phyloP scores from a whole-genome alignment of 2,329 filamentous ascomycete species.

The Aspergillus spinulosporus region DNA sequence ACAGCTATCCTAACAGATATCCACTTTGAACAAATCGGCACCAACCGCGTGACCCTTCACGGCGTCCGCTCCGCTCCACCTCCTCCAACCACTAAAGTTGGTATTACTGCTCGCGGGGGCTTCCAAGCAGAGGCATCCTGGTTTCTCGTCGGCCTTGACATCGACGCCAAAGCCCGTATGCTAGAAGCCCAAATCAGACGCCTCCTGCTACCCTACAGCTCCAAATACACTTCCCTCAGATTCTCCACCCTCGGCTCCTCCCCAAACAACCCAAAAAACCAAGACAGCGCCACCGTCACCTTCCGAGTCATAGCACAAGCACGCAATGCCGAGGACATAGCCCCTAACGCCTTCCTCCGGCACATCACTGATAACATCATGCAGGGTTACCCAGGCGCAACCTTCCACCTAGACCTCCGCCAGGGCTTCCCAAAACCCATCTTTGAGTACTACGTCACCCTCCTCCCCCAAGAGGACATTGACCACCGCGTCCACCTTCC shows the following conservation, averaged over 20 bases:
- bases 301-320: constrained; percentile 1
- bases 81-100: background rate
- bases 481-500: constrained; percentile 30
- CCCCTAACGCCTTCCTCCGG: background rate
- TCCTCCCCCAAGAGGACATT: too few relatives aligned
- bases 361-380: background rate
- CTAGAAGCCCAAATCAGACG: background rate
- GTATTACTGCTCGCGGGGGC: background rate
- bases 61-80: background rate
- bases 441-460: too few relatives aligned
- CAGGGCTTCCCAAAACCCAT: background rate
- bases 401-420: background rate
- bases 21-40: background rate
- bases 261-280: background rate
- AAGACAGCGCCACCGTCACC: background rate
- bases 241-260: background rate
- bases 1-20: background rate
- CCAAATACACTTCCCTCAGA: background rate
- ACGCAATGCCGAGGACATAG: background rate
- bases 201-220: background rate
- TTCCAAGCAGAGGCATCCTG: background rate
- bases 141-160: background rate
- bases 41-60: background rate
- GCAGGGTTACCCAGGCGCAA: constrained; percentile 2
- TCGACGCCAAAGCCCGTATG: background rate